Base-by-base conservation (phyloP, 441 rosid genomes). In the Bocquillonia castaneifolia region DNA sequence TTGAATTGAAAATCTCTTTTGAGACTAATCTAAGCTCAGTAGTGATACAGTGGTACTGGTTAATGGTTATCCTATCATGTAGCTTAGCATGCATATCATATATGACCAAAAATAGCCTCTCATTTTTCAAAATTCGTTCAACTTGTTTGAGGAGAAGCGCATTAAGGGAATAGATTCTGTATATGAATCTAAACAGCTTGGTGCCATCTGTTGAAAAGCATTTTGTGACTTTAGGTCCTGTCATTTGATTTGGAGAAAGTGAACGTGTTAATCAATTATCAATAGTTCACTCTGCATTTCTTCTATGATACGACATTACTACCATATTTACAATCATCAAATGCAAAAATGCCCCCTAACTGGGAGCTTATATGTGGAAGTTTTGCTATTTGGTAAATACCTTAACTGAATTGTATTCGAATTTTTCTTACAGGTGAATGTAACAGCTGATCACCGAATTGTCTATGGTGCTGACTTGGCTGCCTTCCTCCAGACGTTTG, bases 391-490 rank as follows among this genome's bases (percentile, higher is more conserved):
- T 5, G 40, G 31, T 17, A 34, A 37, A 50, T 59, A 62, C 10
- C 54, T n/a, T 34, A 34, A 67, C 57, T 69, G 55, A 48, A 59
- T 36, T 51, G 70, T 59, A n/a, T 28, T 42, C 62, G 32, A 48
- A 44, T 63, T 31, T 45, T 75, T 63, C 52, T 36, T 72, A 64
- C 89, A 94, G 98, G 97, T 94, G 80, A 94, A 94, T 73, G 98
- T 92, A 70, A 92, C 99, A n/a, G 97, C 97, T 13, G 98, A 94
- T 82, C 97, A 92, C 83, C 84, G 93, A 31, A 88, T 92, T 36
- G 64, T 90, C 8, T 90, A 92, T 50, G 98, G 99, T 51, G 98
- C 99, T 66, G 94, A 92, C 84, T 83, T 92, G 82, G 98, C 99
- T 12, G 87, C 94, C 53, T 92, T 90, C 81, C 92, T 94, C 53